A percentile compares a stretch with the other conserved stretches of the same genome.
Conservation (phyloP, 2,329 filamentous ascomycete species). For the Cadophora sp. region DNA sequence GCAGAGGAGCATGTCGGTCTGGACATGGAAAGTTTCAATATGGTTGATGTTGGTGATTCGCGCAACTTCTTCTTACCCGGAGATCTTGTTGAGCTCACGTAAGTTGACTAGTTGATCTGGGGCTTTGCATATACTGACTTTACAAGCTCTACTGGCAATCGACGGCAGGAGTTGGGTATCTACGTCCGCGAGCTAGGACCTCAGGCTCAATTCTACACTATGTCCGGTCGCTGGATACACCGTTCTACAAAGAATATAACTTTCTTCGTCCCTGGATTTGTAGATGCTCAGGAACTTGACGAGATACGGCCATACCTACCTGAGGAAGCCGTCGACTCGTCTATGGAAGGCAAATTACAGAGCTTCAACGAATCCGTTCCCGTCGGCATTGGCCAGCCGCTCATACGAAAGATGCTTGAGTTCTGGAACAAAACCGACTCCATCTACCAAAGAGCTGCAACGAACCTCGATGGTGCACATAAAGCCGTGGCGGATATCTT, state of each 20-base stretch:
- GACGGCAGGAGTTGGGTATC: conserved; percentile 51
- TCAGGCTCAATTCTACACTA: conserved; percentile 56
- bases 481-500: conserved; percentile 51
- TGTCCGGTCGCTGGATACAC: conserved; percentile 56
- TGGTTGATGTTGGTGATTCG: conserved; percentile 51
- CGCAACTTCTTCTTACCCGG: conserved; percentile 44
- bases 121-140: conserved; percentile 23
- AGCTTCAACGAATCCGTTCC: conserved; percentile 52
- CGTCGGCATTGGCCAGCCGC: conserved; percentile 50
- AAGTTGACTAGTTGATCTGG: conserved; percentile 20
- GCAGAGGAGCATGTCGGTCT: conserved; percentile 41
- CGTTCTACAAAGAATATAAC: conserved; percentile 43
- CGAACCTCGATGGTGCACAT: conserved; percentile 57
- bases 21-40: conserved; percentile 51
- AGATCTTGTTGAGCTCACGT: conserved; percentile 46
- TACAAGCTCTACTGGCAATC: conserved; percentile 29
- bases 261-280: conserved; percentile 55
- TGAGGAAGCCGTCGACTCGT: conserved; percentile 44
- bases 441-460: conserved; percentile 54
- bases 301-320: conserved; percentile 55
- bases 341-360: conserved; percentile 47
- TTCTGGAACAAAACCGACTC: conserved; percentile 54
- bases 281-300: conserved; percentile 51
- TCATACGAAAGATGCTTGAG: conserved; percentile 51
- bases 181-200: conserved; percentile 52